A percentile compares a stretch with the other conserved stretches of the same genome.
Conservation (phyloP, 2,329 filamentous ascomycete genomes). For the Monosporascus sp. region DNA sequence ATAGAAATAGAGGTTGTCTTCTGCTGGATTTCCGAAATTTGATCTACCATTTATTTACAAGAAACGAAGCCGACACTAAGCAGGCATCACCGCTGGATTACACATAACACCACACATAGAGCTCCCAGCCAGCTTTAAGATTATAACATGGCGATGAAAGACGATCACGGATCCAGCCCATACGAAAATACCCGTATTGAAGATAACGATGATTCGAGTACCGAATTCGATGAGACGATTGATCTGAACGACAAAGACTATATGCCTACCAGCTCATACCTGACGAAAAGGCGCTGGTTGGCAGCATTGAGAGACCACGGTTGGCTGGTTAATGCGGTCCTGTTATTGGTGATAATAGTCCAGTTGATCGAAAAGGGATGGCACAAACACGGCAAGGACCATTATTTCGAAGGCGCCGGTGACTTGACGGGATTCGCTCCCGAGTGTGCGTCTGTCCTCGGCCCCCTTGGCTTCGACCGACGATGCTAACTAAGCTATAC, state of each 20-base stretch:
- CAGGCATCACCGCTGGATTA: neutral
- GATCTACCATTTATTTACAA: neutral
- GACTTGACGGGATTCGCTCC: slow-evolving; percentile 37
- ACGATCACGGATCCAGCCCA: neutral
- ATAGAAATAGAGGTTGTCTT: neutral
- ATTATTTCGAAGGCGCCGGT: slow-evolving; percentile 26
- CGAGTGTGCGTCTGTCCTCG: slow-evolving; percentile 20
- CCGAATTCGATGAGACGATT: slow-evolving; percentile 21
- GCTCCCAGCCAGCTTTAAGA: neutral
- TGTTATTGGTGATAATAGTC: slow-evolving; percentile 29
- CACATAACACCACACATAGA: neutral
- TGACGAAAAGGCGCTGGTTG: slow-evolving; percentile 9
- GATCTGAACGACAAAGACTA: slow-evolving; percentile 25
- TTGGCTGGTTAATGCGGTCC: slow-evolving; percentile 28
- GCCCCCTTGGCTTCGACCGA: neutral
- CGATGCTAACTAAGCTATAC: neutral
- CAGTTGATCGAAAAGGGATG: slow-evolving; percentile 28
- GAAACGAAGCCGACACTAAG: neutral
- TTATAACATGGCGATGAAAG: slow-evolving; percentile 3
- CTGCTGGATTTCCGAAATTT: neutral
- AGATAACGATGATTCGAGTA: slow-evolving; percentile 20
- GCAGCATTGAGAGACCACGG: slow-evolving; percentile 15
- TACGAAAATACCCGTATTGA: slow-evolving; percentile 14
- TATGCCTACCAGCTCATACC: slow-evolving; percentile 8
- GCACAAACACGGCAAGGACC: slow-evolving; percentile 10